Base-by-base conservation (phyloP, 768 basidiomycete species). In the Baorangia bicolor region DNA sequence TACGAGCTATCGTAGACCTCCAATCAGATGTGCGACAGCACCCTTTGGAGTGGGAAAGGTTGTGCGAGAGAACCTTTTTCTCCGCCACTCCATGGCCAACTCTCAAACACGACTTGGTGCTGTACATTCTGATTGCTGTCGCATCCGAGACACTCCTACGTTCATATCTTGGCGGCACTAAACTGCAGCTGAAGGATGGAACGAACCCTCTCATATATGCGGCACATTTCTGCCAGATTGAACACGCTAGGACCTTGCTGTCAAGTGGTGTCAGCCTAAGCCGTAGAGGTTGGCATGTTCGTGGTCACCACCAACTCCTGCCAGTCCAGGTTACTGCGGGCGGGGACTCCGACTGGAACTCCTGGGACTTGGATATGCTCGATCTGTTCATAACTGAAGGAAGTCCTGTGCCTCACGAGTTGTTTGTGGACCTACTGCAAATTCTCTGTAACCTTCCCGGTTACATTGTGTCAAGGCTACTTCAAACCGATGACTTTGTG, bases 401-500 rank as follows among this genome's bases (percentile, higher is more conserved):
- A 3, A 42, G 50, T 10, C 37, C 16, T 18, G 51, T 57, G 14
- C 51, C 56, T 5, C n/a, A n/a, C n/a, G n/a, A n/a, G n/a, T n/a
- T n/a, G n/a, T n/a, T n/a, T n/a, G n/a, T n/a, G n/a, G n/a, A n/a
- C n/a, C n/a, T n/a, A n/a, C n/a, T 9, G 30, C 3, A 2, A 18
- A 10, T 12, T 56, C 2, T 56, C 52, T 35, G 13, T 12, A 2
- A 0, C 2, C 2, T 28, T 35, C 9, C 11, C 14, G 13, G n/a
- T 27, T 16, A 4, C 14, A 12, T 52, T 9, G 12, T 45, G 4
- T 11, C 52, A 13, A 57, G n/a, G 4, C 18, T 63, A 3, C 18
- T 62, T 6, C 58, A 60, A 31, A 57, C 61, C 4, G 58, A 60
- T 11, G 38, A 62, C n/a, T 62, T 62, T 8, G 59, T 25, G 6